Conservation (phyloP, 2,329 filamentous ascomycete species). For the Passalora sequoiae region DNA sequence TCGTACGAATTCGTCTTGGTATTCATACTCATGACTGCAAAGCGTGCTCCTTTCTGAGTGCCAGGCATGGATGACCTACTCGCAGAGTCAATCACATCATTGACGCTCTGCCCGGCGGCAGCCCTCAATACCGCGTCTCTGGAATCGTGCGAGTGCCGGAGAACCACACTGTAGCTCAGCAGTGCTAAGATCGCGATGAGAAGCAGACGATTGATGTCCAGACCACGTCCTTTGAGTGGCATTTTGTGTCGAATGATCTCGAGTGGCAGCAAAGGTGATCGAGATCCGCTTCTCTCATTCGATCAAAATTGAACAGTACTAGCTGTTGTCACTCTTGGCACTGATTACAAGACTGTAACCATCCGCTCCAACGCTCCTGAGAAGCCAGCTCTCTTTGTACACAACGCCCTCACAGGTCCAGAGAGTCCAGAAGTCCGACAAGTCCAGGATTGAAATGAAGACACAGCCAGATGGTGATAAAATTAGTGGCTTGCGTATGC, state of each 20-base stretch:
- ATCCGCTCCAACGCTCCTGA: too few relatives aligned
- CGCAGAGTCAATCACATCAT: background rate
- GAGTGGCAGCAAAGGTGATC: background rate
- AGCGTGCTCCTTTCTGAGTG: background rate
- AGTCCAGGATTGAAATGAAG: too few relatives aligned
- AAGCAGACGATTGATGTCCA: background rate
- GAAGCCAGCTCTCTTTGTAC: too few relatives aligned
- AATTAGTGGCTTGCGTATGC: background rate
- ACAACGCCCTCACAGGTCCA: too few relatives aligned
- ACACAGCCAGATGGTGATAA: too few relatives aligned
- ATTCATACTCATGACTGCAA: constrained; percentile 8
- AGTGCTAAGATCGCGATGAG: constrained; percentile 1
- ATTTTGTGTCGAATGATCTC: background rate
- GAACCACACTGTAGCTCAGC: constrained; percentile 1
- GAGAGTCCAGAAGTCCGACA: too few relatives aligned
- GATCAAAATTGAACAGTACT: background rate
- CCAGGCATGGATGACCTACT: background rate
- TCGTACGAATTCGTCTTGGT: constrained; percentile 5
- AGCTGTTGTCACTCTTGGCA: too few relatives aligned
- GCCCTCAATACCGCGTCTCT: background rate
- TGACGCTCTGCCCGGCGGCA: background rate
- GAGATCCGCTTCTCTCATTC: background rate
- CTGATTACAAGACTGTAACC: too few relatives aligned
- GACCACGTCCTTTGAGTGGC: background rate
- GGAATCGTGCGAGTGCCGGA: background rate